Conservation (phyloP, 176 grass and related monocot species). For the Canna indica region DNA sequence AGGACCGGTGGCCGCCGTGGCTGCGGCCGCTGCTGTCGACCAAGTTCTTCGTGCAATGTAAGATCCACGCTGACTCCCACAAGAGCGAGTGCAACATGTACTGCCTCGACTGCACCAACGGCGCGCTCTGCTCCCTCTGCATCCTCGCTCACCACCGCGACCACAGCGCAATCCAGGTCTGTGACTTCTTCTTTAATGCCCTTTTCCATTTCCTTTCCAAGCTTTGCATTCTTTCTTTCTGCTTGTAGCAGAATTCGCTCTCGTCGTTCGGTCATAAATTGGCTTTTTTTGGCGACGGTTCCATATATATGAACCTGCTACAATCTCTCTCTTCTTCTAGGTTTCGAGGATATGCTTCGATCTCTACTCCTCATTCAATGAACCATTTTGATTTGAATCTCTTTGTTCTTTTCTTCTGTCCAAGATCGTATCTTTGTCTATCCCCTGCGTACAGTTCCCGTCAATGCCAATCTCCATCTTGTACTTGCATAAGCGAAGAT, state of each 20-base stretch:
- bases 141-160: slow-evolving; percentile 45
- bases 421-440: background rate
- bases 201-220: background rate
- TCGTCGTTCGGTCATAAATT: too few species aligned
- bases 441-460: background rate
- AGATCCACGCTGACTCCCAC: slow-evolving; percentile 65
- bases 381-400: background rate
- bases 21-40: slow-evolving; percentile 74
- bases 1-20: slow-evolving; percentile 73
- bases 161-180: slow-evolving; percentile 77
- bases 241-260: too few species aligned
- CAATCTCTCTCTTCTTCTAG: too few species aligned
- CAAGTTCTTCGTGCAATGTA: slow-evolving; percentile 92
- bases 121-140: slow-evolving; percentile 88
- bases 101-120: slow-evolving; percentile 80
- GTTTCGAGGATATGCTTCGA: too few species aligned
- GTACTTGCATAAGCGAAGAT: background rate
- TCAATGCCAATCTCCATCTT: background rate
- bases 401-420: background rate
- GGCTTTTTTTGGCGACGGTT: too few species aligned
- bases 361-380: background rate
- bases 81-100: slow-evolving; percentile 99
- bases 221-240: background rate
- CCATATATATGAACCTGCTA: too few species aligned
- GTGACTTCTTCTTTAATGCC: background rate